Evolutionary conservation across 225 moss, liverwort and hornwort genomes (phyloP), one percentile per base, ranked within the genome.

Genomic region (Polytrichum commune): DNA sequence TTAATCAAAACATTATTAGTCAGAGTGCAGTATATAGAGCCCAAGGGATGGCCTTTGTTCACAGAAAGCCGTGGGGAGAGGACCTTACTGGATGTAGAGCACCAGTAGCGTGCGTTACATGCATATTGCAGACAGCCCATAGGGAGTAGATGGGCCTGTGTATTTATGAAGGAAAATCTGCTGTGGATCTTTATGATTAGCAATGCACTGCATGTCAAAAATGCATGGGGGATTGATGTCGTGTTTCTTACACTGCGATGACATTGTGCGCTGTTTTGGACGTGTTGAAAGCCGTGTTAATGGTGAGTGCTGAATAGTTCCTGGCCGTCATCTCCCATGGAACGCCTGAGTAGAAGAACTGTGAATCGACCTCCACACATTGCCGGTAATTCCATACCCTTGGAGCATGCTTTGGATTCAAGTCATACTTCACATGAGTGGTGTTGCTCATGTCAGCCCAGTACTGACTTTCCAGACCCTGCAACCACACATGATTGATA

Each of bases 271-370:
- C 62, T 16, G 86, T 83, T 4, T 80, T 62, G 13, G 86, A 75
- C 5, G 78, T 64, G 19, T 83, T 86, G 73, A 86, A 80, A 65
- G 86, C 86, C 24, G 55, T 6, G 76, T 86, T 83, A 61, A 86
- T 83, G 68, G 83, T 83, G 64, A 83, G 76, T 0, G 86, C 83
- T 0, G 76, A 0, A 1, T 86, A 86, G 62, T 86, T 83, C 28
- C 86, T 38, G n/a, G 86, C 86, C 1, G 78, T 80, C 80, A 86
- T 83, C 0, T 86, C 86, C 86, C 86, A 86, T 0, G 86, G 83
- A 13, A 86, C 76, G 4, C 86, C 86, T 0, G 80, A 80, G 29
- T 68, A 86, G 24, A 86, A 83, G 55, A 86, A 86, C 1, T 86
- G 86, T 0, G 86, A 83, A 23, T 86, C 86, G 0, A 86, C 86